Evolutionary conservation across 768 basidiomycete species (phyloP), one percentile per base, ranked within the genome.

Genomic region (Pleurotus eryngii): DNA sequence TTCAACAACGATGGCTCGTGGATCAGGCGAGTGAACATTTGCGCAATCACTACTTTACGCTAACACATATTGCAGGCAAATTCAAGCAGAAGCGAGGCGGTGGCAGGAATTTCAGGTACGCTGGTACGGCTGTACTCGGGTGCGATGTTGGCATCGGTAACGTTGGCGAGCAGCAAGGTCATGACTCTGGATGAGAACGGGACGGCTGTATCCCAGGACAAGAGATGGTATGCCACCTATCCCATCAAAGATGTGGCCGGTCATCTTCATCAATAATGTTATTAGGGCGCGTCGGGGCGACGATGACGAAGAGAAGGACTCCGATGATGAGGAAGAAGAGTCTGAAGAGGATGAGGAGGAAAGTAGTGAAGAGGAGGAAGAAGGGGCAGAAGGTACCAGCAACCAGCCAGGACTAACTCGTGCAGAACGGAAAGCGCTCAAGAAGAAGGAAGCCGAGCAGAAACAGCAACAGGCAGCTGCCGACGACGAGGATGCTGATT

Each of bases 61-160:
- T 61, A 5, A 35, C 15, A 24, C 15, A 45, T 24, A 20, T 2
- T 30, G 5, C 63, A 85, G 90, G 92, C 60, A 91, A 88, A 72
- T 92, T 82, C 76, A 94, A 94, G 80, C 78, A 84, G 62, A 90
- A 87, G 67, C 90, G 93, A 51, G 93, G 93, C 63, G 93, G 93
- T 38, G 93, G 93, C 51, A 83, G 93, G 59, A 86, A 76, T 68
- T 95, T 95, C 72, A 90, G 90, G 84, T 88, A 65, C 50, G 68
- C 55, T 11, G 27, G 46, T 46, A 35, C 27, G 49, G 57, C 30
- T 35, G 30, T 35, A 11, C 30, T 35, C 11, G 8, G 30, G 9
- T 9, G 30, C 30, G 30, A 35, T 35, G 30, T 56, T 46, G 53
- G 12, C 48, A 20, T 64, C 47, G 64, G 45, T 46, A n/a, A 17